These are phyloP conservation scores for Ophiostoma quercus DNA, from an alignment of 2,329 filamentous ascomycete species.

Conservation along the genomic window DNA sequence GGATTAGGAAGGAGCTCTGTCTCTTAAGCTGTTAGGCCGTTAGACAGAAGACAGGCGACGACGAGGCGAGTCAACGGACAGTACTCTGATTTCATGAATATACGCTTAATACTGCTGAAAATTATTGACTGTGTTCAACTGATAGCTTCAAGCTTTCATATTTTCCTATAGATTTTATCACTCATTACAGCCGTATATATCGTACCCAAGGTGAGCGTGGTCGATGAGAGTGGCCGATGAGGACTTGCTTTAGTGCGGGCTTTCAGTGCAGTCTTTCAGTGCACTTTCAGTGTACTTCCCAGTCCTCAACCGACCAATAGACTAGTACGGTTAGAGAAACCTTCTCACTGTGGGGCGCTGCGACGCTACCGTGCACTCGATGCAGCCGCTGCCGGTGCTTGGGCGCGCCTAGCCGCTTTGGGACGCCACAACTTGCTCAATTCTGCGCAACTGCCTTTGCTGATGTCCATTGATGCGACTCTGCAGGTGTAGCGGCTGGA, in stretches of 20 bases:
- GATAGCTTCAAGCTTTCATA: not conserved
- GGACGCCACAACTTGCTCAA: slow-evolving; percentile 46
- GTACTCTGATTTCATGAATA: not conserved
- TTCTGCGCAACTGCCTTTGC: slow-evolving; percentile 37
- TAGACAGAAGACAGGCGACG: no score
- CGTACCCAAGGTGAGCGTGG: not conserved
- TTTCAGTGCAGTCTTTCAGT: no score
- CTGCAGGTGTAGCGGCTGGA: no score
- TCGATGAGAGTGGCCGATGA: not conserved
- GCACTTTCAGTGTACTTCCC: no score
- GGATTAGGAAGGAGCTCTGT: no score
- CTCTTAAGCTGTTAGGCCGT: no score
- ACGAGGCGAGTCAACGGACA: not conserved
- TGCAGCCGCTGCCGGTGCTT: slow-evolving; percentile 12
- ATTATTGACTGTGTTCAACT: not conserved
- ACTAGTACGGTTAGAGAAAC: slow-evolving; percentile 16
- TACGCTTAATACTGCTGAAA: not conserved
- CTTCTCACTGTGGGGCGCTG: slow-evolving; percentile 20
- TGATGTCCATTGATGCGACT: not conserved
- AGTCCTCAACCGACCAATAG: not conserved
- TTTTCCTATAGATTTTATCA: not conserved
- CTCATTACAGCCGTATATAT: not conserved
- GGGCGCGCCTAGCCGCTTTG: slow-evolving; percentile 24
- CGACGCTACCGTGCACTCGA: not conserved
- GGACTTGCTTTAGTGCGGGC: no score